A percentile compares a stretch with the other conserved stretches of the same genome.
Conservation (phyloP, 2,329 filamentous ascomycete species). For the Allantophomopsis lycopodina region DNA sequence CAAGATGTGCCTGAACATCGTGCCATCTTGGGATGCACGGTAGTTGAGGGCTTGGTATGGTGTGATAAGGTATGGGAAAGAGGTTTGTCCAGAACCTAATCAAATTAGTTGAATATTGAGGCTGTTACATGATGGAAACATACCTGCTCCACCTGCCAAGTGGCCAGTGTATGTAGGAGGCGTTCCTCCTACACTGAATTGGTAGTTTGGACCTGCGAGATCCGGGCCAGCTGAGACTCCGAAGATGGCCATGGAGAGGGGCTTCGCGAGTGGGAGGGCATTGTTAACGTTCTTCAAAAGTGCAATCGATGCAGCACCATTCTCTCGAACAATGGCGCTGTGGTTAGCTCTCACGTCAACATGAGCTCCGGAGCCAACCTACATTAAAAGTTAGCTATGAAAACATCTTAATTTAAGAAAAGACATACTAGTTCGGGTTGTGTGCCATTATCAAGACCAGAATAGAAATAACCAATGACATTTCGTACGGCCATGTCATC, state of each 20-base stretch:
- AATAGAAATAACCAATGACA: slow-evolving; percentile 56
- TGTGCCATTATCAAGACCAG: slow-evolving; percentile 25
- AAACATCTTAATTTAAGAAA: slow-evolving; percentile 70
- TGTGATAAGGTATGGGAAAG: background rate
- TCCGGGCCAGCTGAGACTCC: slow-evolving; percentile 63
- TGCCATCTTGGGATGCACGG: slow-evolving; percentile 21
- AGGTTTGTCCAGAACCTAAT: slow-evolving; percentile 38
- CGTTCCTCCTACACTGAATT: slow-evolving; percentile 28
- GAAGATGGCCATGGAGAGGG: slow-evolving; percentile 39
- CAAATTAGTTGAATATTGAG: slow-evolving; percentile 61
- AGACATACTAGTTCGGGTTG: slow-evolving; percentile 59
- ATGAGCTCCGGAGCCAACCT: slow-evolving; percentile 52
- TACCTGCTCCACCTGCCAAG: slow-evolving; percentile 68
- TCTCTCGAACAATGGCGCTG: slow-evolving; percentile 34
- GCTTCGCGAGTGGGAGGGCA: slow-evolving; percentile 32
- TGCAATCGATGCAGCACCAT: slow-evolving; percentile 49
- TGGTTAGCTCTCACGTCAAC: slow-evolving; percentile 16
- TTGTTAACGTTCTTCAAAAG: slow-evolving; percentile 43
- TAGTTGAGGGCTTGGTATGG: background rate
- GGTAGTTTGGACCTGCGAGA: background rate
- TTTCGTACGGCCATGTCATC: slow-evolving; percentile 89
- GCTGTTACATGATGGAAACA: slow-evolving; percentile 73
- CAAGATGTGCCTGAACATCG: slow-evolving; percentile 54
- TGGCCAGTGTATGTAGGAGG: slow-evolving; percentile 62
- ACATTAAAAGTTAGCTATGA: slow-evolving; percentile 52